Evolutionary conservation across 257 asterid species (phyloP), one percentile per base, ranked within the genome.

Genomic region (Lavandula angustifolia): DNA sequence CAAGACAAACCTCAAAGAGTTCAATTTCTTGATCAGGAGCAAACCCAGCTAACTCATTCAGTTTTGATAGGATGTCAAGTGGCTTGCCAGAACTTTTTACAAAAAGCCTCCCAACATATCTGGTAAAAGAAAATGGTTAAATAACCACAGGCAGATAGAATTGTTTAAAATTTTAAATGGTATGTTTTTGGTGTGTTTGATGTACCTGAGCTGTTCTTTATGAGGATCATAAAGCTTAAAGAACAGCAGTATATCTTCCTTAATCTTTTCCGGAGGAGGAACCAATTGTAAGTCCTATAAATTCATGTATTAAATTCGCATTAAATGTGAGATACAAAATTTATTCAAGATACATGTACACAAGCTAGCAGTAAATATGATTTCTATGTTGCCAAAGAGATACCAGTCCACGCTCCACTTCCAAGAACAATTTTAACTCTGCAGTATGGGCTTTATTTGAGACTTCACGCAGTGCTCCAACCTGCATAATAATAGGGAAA

Each of bases 211-310:
- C 73, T 87, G 94, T 79, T 90, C 97, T 73, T 87, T 94, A 71
- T 78, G 90, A 53, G 97, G 95, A 67, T 92, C 85, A 67, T 84
- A 92, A 65, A 82, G 88, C 82, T 92, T 92, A 71, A 92, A 89
- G 83, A 92, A 92, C 79, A 92, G 85, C 73, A 92, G 85, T 75
- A 89, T 81, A 64, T 87, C 96, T 59, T 92, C 99, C 83, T 85
- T 92, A 41, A 49, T 85, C 78, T 89, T 92, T 43, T 87, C 96
- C 29, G 94, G 95, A 50, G 88, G 94, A 75, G 91, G 86, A 66
- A 75, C 73, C 41, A 84, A 85, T 50, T 33, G 83, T 37, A 75
- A 78, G 74, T 83, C 97, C 99, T 94, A 64, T 5, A 73, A 48
- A 68, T 67, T 52, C 38, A 73, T 7, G 64, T 31, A 11, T 49